Conservation (phyloP, 164 flowering plant genomes). For the Echeveria elegans region DNA sequence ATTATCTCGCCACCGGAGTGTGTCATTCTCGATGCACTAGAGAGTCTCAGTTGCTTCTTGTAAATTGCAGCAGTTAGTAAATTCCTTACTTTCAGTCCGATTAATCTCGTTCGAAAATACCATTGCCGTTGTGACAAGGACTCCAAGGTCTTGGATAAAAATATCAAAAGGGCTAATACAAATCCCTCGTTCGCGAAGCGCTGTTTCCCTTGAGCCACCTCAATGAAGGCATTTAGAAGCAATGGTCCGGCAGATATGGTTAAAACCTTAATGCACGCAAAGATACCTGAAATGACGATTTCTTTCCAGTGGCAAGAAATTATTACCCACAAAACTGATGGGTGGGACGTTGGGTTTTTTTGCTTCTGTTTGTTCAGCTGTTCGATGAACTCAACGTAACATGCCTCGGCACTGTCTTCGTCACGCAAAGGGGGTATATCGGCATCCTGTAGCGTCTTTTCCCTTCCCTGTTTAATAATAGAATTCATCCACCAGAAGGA, state of each 20-base stretch:
- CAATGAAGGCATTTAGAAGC: slow-evolving; percentile 51
- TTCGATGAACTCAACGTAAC: slow-evolving; percentile 32
- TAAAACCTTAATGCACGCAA: slow-evolving; percentile 40
- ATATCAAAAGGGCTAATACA: slow-evolving; percentile 28
- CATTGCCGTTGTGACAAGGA: slow-evolving; percentile 62
- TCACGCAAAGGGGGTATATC: slow-evolving; percentile 39
- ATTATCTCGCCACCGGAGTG: slow-evolving; percentile 59
- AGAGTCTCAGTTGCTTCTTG: slow-evolving; percentile 47
- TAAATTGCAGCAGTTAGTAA: slow-evolving; percentile 54
- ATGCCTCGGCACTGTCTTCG: slow-evolving; percentile 39
- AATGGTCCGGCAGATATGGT: slow-evolving; percentile 44
- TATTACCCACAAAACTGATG: slow-evolving; percentile 33
- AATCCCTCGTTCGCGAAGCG: slow-evolving; percentile 43
- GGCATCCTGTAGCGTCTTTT: slow-evolving; percentile 33
- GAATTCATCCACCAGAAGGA: slow-evolving; percentile 73
- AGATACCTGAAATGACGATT: slow-evolving; percentile 48
- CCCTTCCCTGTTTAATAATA: slow-evolving; percentile 39
- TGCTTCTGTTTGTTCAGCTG: slow-evolving; percentile 21
- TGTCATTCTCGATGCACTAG: slow-evolving; percentile 33
- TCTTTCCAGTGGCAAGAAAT: slow-evolving; percentile 35
- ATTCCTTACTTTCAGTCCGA: slow-evolving; percentile 55
- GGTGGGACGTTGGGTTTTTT: slow-evolving; percentile 11
- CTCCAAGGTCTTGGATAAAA: slow-evolving; percentile 43
- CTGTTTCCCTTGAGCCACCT: slow-evolving; percentile 47
- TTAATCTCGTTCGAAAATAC: slow-evolving; percentile 39